These are phyloP conservation scores for Chytriomyces sp. DNA, from an alignment of 192 early-diverging fungal genomes.

Conservation along the genomic window DNA sequence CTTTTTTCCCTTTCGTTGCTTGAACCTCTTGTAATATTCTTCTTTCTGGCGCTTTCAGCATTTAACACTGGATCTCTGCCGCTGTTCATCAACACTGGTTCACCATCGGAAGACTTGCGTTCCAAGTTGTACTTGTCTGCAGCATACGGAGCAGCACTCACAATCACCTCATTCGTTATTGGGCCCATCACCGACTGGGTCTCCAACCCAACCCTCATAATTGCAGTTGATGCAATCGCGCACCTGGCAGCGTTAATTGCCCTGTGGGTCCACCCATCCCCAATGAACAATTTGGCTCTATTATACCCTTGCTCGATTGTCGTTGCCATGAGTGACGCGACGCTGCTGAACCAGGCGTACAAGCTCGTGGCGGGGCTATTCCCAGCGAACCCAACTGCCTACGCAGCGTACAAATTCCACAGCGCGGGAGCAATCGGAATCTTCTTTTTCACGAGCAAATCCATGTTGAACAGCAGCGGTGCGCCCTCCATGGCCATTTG, in stretches of 20 bases:
- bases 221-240: conserved; percentile 5
- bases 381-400: conserved; percentile 20
- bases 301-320: conserved; percentile 23
- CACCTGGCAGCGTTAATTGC: conserved; percentile 12
- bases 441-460: conserved; percentile 24
- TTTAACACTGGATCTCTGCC: conserved; percentile 30
- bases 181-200: conserved; percentile 30
- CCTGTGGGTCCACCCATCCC: conserved; percentile 17
- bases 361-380: conserved; percentile 30
- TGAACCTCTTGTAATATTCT: background rate
- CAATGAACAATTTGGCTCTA: conserved; percentile 15
- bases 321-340: conserved; percentile 21
- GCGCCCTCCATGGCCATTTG: conserved; percentile 12
- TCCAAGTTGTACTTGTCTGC: conserved; percentile 21
- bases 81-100: conserved; percentile 22
- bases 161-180: conserved; percentile 18
- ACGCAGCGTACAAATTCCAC: conserved; percentile 29
- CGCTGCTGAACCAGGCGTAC: conserved; percentile 33
- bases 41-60: conserved; percentile 22
- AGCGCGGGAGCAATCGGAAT: conserved; percentile 23
- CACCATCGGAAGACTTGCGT: background rate
- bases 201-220: conserved; percentile 17
- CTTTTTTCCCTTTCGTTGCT: background rate
- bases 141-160: conserved; percentile 15
- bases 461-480: conserved; percentile 2